Base-by-base conservation (phyloP, 208 protist genomes). In the Naegleria fowleri region DNA sequence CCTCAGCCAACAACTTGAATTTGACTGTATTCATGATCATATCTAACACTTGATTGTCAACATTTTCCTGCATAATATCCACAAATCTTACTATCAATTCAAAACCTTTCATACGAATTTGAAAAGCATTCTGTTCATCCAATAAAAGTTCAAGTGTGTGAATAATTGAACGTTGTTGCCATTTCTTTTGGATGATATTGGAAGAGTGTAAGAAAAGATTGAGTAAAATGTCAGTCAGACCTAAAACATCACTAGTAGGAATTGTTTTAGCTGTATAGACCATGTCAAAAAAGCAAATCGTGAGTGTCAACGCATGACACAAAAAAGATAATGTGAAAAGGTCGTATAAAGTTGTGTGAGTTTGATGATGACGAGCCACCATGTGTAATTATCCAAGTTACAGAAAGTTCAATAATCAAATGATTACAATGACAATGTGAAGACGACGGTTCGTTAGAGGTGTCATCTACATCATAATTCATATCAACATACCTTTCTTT, bases 61-160 rank as follows among this genome's bases (percentile, higher is more conserved):
- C 39, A 88, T 36, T 38, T 19, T 88, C 84, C 33, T 88, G 41
- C 84, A 88, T 88, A 88, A 88, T 58, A 58, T 88, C 84, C n/a
- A 88, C 22, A 58, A 88, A 88, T 25, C 22, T 58, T 58, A 88
- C 39, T 16, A 88, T 29, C 16, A 88, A 38, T 38, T 88, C 84
- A 13, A 88, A 25, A 1, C 84, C 84, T 13, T 58, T 52, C 16
- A 48, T 58, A 15, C n/a, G 39, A 55, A 88, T 58, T 25, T 29
- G 9, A 36, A 88, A 88, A 0, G 33, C 41, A 38, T 88, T 88
- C 11, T 29, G 13, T 38, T 52, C 41, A 55, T 88, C 43, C 15
- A 88, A 33, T 36, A 39, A 88, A 19, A 22, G 19, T 88, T 88
- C 84, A 11, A 88, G 16, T 19, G 39, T 48, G 19, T 59, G 43